Evolutionary conservation across 2,329 filamentous ascomycete genomes (phyloP), one percentile per base, ranked within the genome.

Genomic region (Cercospora zeae-maydis): DNA sequence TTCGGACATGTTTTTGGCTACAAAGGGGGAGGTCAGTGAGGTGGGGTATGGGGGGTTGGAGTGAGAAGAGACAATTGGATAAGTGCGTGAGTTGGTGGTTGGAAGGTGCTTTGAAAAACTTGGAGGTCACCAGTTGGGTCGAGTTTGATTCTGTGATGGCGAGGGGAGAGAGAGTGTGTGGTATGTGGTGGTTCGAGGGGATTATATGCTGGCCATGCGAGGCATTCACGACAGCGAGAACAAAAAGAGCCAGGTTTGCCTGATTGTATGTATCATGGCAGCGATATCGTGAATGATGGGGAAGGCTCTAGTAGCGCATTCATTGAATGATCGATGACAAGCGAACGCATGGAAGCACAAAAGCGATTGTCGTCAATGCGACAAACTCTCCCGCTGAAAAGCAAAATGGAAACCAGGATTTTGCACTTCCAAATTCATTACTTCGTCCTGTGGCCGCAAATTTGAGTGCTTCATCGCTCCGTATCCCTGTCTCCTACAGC

Each of bases 1-100:
- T 45, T 42, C 54, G 19, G 54, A 27, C 54, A 57, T 57, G 33
- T 21, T 57, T 42, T 57, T 42, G 21, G 21, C n/a, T 21, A 49
- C 21, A 10, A 14, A 11, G 21, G 5, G 2, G 6, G 6, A 8
- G 8, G 42, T 7, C 9, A 13, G 19, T 14, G 19, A 13, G 16
- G 13, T 14, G 42, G 3, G 39, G 24, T 27, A 6, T 3, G 24
- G 6, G 6, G 24, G 24, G 24, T 27, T 27, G 24, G 24, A 27
- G 24, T 27, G 24, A 6, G 24, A 27, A 7, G 21, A n/a, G 42
- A n/a, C 8, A 27, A 49, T 9, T 9, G 42, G 7, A 21, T n/a
- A 10, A 9, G 31, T 34, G 31, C 8, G 31, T 13, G 31, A 34
- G 24, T 27, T 27, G 24, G 6, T 3, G 6, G 24, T 34, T 34